Evolutionary conservation across 768 basidiomycete species (phyloP), one percentile per base, ranked within the genome.

Genomic region (Cystofilobasidium capitatum): DNA sequence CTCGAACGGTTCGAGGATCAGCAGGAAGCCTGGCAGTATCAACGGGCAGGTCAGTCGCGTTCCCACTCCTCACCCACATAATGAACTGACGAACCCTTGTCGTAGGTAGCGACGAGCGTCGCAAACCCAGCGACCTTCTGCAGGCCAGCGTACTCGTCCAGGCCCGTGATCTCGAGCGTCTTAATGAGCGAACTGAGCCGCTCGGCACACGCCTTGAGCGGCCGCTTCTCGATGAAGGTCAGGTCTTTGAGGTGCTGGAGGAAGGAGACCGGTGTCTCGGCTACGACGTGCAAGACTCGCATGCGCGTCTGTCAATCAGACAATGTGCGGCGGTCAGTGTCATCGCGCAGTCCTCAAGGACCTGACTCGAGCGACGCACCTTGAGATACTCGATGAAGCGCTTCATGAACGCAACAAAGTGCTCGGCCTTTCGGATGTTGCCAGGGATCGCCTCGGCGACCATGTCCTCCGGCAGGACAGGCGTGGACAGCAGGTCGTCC

Each of bases 321-420:
- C 10, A 57, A 62, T 17, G 35, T 51, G 36, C 49, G 35, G 7
- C 22, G 47, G 20, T n/a, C n/a, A n/a, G n/a, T n/a, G n/a, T n/a
- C n/a, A 39, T 22, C 5, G 13, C 33, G 22, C 31, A 44, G 42
- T 20, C 20, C 14, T 3, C 12, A 22, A 24, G 12, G 4, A 59
- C 14, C 51, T n/a, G n/a, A n/a, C n/a, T n/a, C n/a, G n/a, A 29
- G 16, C 14, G 5, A 68, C 76, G 51, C n/a, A 91, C 94, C 83
- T 98, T 99, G 62, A 99, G 83, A 77, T 99, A 99, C 79, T 99
- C 96, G 31, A 99, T 91, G 74, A 99, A 96, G 62, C 96, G 86
- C 77, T 94, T 97, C 70, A 99, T 78, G 79, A 99, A 99, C 0
- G 96, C 94, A 20, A 97, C 91, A 73, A 99, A 99, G 78, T 99